These are phyloP conservation scores for Zizania palustris DNA, from an alignment of 202 grass and related monocot genomes.

Conservation along the genomic window DNA sequence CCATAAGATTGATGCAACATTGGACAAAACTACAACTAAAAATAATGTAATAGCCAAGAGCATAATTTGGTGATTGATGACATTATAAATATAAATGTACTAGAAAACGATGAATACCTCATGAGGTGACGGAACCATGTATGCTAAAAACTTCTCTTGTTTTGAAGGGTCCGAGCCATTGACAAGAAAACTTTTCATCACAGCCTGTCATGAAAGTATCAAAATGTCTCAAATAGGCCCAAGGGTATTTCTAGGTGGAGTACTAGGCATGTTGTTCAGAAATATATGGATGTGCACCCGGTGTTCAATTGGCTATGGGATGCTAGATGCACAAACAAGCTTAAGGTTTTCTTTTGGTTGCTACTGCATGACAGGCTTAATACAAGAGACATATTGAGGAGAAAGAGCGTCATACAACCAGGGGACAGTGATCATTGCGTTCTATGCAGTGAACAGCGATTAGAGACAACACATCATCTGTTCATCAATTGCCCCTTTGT, in stretches of 20 bases:
- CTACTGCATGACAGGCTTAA: no score
- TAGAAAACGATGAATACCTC: slow-evolving; percentile 59
- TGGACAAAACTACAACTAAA: slow-evolving; percentile 8
- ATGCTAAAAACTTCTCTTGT: slow-evolving; percentile 89
- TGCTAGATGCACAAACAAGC: no score
- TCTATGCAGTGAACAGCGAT: no score
- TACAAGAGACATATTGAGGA: no score
- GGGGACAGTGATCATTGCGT: no score
- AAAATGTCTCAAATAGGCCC: slow-evolving; percentile 29
- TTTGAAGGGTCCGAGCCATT: slow-evolving; percentile 79
- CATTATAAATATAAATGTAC: slow-evolving; percentile 25
- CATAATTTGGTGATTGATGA: neutral
- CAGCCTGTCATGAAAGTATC: slow-evolving; percentile 59
- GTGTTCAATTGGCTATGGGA: no score
- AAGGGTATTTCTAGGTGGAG: slow-evolving; percentile 22
- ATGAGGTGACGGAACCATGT: slow-evolving; percentile 82
- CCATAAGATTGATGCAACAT: slow-evolving; percentile 26
- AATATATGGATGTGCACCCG: no score
- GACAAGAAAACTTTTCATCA: slow-evolving; percentile 97
- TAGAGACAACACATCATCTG: no score
- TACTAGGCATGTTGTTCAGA: slow-evolving; percentile 27
- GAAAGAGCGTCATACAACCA: no score
- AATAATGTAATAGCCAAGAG: neutral
- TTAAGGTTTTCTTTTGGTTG: no score
- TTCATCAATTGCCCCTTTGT: no score